phyloP scores from a whole-genome alignment of 2,329 filamentous ascomycete genomes.

The Cordyceps sp. region DNA sequence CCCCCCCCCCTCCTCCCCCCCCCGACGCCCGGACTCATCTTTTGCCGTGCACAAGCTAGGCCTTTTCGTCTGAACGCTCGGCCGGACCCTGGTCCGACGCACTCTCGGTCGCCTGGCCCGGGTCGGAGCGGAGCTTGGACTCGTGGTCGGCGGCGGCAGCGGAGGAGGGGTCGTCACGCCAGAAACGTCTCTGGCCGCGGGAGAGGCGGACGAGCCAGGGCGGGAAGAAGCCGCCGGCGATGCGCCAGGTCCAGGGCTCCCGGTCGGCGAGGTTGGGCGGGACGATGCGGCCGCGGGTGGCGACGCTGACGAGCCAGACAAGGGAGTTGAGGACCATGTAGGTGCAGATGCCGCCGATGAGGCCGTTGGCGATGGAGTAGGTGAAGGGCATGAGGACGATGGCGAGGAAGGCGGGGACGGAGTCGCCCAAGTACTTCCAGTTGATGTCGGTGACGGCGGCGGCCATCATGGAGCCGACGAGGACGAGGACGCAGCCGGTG shows the following conservation, averaged over 20 bases:
- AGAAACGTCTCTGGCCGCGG: constrained; percentile 58
- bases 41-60: too few species aligned
- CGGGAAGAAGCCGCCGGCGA: constrained; percentile 59
- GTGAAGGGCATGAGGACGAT: constrained; percentile 81
- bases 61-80: too few species aligned
- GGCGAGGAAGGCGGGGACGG: constrained; percentile 69
- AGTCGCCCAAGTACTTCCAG: constrained; percentile 74
- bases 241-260: constrained; percentile 65
- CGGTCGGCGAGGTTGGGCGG: constrained; percentile 62
- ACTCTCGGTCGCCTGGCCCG: constrained; percentile 1
- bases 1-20: too few species aligned
- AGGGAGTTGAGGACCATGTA: constrained; percentile 62
- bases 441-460: constrained; percentile 68
- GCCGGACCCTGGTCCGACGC: constrained; percentile 2
- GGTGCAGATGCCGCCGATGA: constrained; percentile 64
- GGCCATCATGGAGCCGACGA: constrained; percentile 81
- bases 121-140: constrained; percentile 5
- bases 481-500: constrained; percentile 72
- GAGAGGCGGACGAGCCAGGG: constrained; percentile 51
- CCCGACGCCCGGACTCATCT: too few species aligned
- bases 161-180: constrained; percentile 26
- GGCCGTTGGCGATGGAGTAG: constrained; percentile 73
- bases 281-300: constrained; percentile 50
- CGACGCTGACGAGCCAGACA: constrained; percentile 52
- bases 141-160: constrained; percentile 3